Conservation (phyloP, 139 green algal genomes). For the Tetradesmus obliquus region DNA sequence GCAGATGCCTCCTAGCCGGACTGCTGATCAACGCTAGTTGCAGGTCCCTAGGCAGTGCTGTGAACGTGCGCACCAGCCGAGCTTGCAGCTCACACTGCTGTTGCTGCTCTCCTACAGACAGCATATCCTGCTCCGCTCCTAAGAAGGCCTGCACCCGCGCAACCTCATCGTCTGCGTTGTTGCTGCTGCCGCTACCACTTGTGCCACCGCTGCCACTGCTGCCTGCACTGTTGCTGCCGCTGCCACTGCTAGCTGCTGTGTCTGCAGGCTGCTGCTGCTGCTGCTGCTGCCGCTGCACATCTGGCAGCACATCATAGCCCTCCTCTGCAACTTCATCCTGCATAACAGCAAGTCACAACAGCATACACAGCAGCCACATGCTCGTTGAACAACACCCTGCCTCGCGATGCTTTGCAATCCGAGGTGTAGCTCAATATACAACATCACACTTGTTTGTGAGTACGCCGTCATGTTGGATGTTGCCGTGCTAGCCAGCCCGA, state of each 20-base stretch:
- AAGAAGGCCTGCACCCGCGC: not conserved
- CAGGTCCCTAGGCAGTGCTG: not conserved
- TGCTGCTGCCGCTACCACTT: not conserved
- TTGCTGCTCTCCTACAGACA: not conserved
- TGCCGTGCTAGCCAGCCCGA: too few species aligned
- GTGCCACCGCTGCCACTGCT: not conserved
- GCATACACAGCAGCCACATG: not conserved
- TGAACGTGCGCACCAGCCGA: not conserved
- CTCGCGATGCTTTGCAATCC: too few species aligned
- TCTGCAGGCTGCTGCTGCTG: not conserved
- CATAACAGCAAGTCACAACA: not conserved
- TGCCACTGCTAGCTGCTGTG: not conserved
- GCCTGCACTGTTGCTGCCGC: not conserved
- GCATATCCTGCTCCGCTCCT: not conserved
- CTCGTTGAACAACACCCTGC: too few species aligned
- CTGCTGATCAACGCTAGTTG: conserved; percentile 20
- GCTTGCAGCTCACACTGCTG: not conserved
- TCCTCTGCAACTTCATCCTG: not conserved
- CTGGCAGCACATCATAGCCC: not conserved
- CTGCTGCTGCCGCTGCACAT: not conserved
- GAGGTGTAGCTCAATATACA: too few species aligned
- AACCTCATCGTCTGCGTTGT: conserved; percentile 11
- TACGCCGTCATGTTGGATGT: too few species aligned
- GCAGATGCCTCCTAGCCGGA: not conserved
- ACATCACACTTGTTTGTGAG: too few species aligned